phyloP scores from a whole-genome alignment of 805 yeast species.

The Starmerella vaccinii region DNA sequence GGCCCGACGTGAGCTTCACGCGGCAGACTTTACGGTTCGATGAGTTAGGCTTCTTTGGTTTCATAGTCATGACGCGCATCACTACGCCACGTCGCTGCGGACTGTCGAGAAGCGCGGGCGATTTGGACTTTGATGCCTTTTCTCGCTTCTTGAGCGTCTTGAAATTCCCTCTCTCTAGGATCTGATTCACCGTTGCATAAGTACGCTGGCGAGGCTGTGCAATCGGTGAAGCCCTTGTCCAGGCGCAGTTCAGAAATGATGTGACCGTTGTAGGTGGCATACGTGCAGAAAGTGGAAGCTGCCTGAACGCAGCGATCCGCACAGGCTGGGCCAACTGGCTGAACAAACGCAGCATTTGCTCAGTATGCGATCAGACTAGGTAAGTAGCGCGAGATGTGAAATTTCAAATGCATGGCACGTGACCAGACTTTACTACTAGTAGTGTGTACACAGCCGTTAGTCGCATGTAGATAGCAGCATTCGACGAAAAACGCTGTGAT shows the following conservation, averaged over 20 bases:
- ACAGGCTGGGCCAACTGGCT: conserved; percentile 2
- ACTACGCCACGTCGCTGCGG: conserved; percentile 94
- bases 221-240: neutral
- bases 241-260: neutral
- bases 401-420: neutral
- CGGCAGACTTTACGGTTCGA: conserved; percentile 96
- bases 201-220: conserved; percentile 3
- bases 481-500: no score
- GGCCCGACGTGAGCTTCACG: conserved; percentile 84
- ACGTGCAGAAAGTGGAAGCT: no score
- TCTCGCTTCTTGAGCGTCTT: conserved; percentile 29
- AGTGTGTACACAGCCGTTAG: neutral
- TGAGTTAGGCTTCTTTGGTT: conserved; percentile 97
- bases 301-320: neutral
- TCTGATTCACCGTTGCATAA: conserved; percentile 30
- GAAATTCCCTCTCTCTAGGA: conserved; percentile 29
- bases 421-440: no score
- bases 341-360: conserved; percentile 1
- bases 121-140: conserved; percentile 38
- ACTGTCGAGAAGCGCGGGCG: conserved; percentile 74
- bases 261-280: no score
- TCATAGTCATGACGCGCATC: conserved; percentile 81
- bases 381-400: neutral
- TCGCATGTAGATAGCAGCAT: no score
- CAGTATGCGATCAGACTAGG: neutral